These are phyloP conservation scores for Albizia julibrissin DNA, from an alignment of 306 rosid genomes.

Conservation along the genomic window DNA sequence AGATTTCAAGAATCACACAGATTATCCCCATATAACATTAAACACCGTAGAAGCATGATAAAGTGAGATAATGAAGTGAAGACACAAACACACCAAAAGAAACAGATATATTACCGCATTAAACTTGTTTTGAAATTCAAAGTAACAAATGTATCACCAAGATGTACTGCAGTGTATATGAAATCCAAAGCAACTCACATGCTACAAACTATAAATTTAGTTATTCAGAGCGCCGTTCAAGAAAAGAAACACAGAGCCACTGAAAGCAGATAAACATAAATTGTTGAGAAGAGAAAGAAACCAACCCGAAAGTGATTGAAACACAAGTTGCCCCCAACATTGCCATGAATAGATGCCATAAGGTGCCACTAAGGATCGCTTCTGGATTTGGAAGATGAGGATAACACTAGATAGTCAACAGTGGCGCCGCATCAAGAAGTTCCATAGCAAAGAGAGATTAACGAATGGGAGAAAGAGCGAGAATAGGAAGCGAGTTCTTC, in stretches of 20 bases:
- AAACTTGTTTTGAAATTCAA: background rate
- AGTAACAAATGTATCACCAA: background rate
- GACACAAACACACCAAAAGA: background rate
- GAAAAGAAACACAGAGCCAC: background rate
- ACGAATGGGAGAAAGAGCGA: background rate
- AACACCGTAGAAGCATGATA: background rate
- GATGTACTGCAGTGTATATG: slow-evolving; percentile 14
- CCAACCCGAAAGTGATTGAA: slow-evolving; percentile 61
- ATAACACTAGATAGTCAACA: background rate
- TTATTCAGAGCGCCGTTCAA: background rate
- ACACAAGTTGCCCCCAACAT: slow-evolving; percentile 46
- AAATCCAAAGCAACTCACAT: slow-evolving; percentile 9
- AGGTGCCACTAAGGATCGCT: slow-evolving; percentile 18
- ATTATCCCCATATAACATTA: slow-evolving; percentile 33
- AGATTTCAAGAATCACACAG: slow-evolving; percentile 30
- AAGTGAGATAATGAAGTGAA: background rate
- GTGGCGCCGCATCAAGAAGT: background rate
- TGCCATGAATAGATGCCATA: slow-evolving; percentile 46
- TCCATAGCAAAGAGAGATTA: background rate
- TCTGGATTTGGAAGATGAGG: background rate
- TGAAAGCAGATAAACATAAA: background rate
- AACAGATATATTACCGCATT: background rate
- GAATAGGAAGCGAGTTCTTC: background rate
- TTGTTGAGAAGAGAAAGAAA: background rate
- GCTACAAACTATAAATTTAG: slow-evolving; percentile 21